Evolutionary conservation across 176 grass and related monocot genomes (phyloP).

Genomic region (Typha latifolia): DNA sequence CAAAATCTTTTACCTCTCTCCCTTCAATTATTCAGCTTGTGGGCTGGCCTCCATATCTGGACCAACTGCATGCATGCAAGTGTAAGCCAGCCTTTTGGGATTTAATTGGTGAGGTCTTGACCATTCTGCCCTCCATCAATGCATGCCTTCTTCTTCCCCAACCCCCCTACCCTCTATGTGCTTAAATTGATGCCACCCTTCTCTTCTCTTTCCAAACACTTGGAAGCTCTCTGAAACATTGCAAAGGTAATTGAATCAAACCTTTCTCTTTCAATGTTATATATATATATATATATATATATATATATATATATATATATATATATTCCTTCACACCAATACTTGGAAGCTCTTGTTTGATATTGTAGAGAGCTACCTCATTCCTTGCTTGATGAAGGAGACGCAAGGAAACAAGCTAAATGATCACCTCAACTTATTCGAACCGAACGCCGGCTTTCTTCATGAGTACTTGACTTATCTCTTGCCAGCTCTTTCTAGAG

Average conservation of each 20-base stretch:
- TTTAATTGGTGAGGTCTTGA: background rate
- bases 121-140: conserved; percentile 8
- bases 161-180: background rate
- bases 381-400: background rate
- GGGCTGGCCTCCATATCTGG: conserved; percentile 6
- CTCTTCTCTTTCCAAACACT: background rate
- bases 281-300: no score
- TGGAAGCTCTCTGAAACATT: background rate
- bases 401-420: conserved; percentile 13
- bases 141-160: no score
- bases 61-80: conserved; percentile 1
- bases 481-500: conserved; percentile 13
- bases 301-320: no score
- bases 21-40: conserved; percentile 12
- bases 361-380: background rate
- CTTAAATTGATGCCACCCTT: conserved; percentile 1
- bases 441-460: background rate
- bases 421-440: background rate
- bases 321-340: background rate
- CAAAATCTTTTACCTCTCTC: conserved; percentile 6
- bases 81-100: background rate
- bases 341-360: background rate
- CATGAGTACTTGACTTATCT: conserved; percentile 1
- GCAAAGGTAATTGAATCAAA: background rate
- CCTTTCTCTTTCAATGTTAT: background rate